A percentile compares a stretch with the other conserved stretches of the same genome.
Evolutionary conservation across 345 rosid species (phyloP).

Genomic region (Populus deltoides): DNA sequence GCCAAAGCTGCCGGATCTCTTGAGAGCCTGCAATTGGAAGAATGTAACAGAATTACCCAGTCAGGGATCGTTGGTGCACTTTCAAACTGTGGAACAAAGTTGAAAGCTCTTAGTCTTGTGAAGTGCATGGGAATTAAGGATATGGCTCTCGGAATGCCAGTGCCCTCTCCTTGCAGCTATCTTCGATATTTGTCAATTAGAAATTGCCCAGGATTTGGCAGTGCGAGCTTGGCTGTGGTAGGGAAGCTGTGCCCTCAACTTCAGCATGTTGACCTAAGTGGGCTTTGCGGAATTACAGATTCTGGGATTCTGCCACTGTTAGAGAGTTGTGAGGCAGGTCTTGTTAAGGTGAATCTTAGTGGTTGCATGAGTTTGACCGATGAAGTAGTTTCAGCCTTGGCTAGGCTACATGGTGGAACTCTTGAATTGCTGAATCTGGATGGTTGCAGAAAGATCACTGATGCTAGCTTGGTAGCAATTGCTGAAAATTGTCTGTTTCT

Average conservation of each 20-base stretch:
- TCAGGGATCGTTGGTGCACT: constrained; percentile 47
- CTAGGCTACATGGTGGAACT: constrained; percentile 59
- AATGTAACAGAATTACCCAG: constrained; percentile 51
- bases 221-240: constrained; percentile 46
- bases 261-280: constrained; percentile 55
- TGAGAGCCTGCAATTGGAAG: constrained; percentile 70
- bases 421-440: constrained; percentile 73
- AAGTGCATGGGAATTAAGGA: constrained; percentile 72
- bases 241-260: constrained; percentile 67
- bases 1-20: constrained; percentile 51
- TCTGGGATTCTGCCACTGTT: constrained; percentile 56
- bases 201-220: constrained; percentile 71
- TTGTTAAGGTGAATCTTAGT: constrained; percentile 70
- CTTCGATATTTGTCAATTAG: constrained; percentile 53
- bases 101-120: constrained; percentile 51
- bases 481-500: constrained; percentile 70
- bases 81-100: constrained; percentile 43
- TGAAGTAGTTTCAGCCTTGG: constrained; percentile 48
- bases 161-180: constrained; percentile 37
- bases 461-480: constrained; percentile 57
- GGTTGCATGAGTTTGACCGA: constrained; percentile 78
- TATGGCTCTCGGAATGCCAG: constrained; percentile 20
- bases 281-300: constrained; percentile 57
- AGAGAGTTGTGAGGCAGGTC: constrained; percentile 55
- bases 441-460: constrained; percentile 67